Percentiles rank a stretch among this genome's conserved stretches.
phyloP scores from a whole-genome alignment of 2,329 filamentous ascomycete genomes.

The Coniochaeta sp. region DNA sequence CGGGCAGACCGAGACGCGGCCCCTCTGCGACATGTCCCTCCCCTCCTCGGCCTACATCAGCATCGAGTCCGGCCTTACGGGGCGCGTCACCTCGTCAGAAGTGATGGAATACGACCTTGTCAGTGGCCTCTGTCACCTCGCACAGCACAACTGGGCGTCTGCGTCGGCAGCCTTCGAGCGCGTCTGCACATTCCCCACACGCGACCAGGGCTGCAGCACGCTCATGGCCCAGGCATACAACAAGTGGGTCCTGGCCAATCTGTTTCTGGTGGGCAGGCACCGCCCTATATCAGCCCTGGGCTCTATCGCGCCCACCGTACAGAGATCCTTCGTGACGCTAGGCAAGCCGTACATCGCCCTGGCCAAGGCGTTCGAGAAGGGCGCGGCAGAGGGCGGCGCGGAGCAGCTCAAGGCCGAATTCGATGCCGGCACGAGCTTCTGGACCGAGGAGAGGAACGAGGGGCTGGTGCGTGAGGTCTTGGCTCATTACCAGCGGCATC shows the following conservation, averaged over 20 bases:
- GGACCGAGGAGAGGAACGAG: slow-evolving; percentile 65
- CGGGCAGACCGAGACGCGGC: slow-evolving; percentile 24
- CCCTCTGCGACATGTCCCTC: slow-evolving; percentile 38
- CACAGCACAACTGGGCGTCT: slow-evolving; percentile 51
- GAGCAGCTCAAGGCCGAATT: slow-evolving; percentile 50
- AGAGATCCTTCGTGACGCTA: slow-evolving; percentile 49
- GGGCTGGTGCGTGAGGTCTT: slow-evolving; percentile 65
- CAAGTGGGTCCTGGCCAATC: slow-evolving; percentile 75
- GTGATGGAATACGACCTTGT: slow-evolving; percentile 63
- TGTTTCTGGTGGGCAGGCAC: slow-evolving; percentile 61
- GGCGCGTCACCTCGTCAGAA: slow-evolving; percentile 38
- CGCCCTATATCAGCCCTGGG: slow-evolving; percentile 44
- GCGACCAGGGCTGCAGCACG: slow-evolving; percentile 57
- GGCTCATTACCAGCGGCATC: slow-evolving; percentile 65
- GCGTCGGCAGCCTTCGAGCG: slow-evolving; percentile 56
- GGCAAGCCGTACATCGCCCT: slow-evolving; percentile 66
- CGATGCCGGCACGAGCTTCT: slow-evolving; percentile 46
- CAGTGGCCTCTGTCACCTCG: slow-evolving; percentile 58
- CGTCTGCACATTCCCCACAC: slow-evolving; percentile 59
- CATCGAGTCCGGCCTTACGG: slow-evolving; percentile 47
- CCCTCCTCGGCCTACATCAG: slow-evolving; percentile 52
- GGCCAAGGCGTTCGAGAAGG: slow-evolving; percentile 58
- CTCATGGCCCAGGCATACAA: slow-evolving; percentile 88
- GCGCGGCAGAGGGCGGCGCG: slow-evolving; percentile 34
- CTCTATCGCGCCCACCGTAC: slow-evolving; percentile 21